Evolutionary conservation across 192 early-diverging fungal genomes (phyloP).

Genomic region (Coemansia sp.): DNA sequence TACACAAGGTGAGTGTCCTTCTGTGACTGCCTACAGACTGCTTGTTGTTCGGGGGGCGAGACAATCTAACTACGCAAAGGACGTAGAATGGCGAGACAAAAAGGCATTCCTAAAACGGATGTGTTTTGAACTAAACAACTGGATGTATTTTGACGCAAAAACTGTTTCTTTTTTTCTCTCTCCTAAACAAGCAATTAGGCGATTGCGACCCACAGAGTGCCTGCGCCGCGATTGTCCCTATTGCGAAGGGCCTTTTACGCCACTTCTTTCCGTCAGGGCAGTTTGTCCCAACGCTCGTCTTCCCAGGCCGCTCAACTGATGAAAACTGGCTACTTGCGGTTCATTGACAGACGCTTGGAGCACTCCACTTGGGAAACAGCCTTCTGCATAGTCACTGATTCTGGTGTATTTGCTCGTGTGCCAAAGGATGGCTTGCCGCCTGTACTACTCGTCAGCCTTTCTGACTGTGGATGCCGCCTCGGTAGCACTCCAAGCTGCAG

Average conservation of each 20-base stretch:
- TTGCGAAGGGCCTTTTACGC: conserved; percentile 4
- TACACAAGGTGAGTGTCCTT: conserved; percentile 6
- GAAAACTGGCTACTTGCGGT: conserved; percentile 39
- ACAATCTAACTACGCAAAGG: not conserved
- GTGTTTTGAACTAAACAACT: not conserved
- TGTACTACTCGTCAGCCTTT: not conserved
- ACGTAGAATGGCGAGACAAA: not conserved
- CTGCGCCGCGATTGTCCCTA: conserved; percentile 5
- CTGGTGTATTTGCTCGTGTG: conserved; percentile 10
- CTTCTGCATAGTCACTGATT: conserved; percentile 21
- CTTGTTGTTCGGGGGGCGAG: not conserved
- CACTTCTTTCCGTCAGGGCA: not conserved
- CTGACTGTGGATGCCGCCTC: not conserved
- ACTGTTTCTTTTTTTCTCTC: not conserved
- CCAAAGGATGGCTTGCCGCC: not conserved
- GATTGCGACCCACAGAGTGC: conserved; percentile 10
- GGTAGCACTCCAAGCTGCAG: not conserved
- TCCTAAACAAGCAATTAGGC: conserved; percentile 10
- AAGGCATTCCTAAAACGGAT: not conserved
- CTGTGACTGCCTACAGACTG: not conserved
- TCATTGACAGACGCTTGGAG: conserved; percentile 33
- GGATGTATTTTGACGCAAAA: not conserved
- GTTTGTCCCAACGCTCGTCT: not conserved
- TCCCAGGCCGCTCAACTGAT: not conserved
- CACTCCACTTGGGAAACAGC: not conserved